phyloP scores from a whole-genome alignment of 1,284 basidiomycete species.

The Microbotryomycetes sp. region DNA sequence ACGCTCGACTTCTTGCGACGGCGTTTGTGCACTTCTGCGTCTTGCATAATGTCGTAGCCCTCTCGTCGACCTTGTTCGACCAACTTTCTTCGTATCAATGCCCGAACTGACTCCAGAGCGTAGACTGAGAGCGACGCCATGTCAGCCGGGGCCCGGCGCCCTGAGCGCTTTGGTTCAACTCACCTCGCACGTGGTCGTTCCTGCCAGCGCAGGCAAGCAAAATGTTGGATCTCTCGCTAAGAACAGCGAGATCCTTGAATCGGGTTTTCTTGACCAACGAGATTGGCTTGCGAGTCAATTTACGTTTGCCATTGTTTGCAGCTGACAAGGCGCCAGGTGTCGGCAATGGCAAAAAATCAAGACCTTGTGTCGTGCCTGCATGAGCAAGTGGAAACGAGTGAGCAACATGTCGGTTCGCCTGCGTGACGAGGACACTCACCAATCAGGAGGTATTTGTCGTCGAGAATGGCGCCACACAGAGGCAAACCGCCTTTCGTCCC shows the following conservation, averaged over 20 bases:
- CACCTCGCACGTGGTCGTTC: conserved; percentile 38
- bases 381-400: not conserved
- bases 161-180: not conserved
- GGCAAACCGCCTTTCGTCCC: conserved; percentile 32
- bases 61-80: conserved; percentile 12
- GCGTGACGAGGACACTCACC: conserved; percentile 7
- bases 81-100: conserved; percentile 38
- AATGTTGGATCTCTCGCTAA: conserved; percentile 37
- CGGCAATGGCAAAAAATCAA: conserved; percentile 39
- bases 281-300: conserved; percentile 36
- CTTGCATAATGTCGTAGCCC: conserved; percentile 21
- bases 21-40: not conserved
- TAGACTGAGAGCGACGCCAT: conserved; percentile 26
- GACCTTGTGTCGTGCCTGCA: conserved; percentile 33
- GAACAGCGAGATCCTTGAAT: conserved; percentile 37
- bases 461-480: conserved; percentile 39
- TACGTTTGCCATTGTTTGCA: conserved; percentile 17
- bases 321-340: conserved; percentile 18
- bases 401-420: not conserved
- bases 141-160: not conserved
- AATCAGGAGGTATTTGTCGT: conserved; percentile 38
- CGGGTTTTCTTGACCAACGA: conserved; percentile 37
- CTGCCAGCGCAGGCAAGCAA: conserved; percentile 39
- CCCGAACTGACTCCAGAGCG: conserved; percentile 37
- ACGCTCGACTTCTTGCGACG: not conserved